Conservation (phyloP, 2,329 filamentous ascomycete genomes). For the Nigrospora oryzae region DNA sequence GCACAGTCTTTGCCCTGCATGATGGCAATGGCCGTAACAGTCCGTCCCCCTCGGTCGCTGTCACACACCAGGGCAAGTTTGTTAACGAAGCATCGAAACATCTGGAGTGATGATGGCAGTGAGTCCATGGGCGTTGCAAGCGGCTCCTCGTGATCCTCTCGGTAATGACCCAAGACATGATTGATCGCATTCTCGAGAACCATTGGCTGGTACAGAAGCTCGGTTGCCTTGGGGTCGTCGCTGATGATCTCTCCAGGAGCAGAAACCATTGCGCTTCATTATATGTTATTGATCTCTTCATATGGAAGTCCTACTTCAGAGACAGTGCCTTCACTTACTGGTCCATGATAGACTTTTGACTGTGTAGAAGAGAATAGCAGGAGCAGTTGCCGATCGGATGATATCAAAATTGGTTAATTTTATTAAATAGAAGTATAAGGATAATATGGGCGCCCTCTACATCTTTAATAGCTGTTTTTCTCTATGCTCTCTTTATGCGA, state of each 20-base stretch:
- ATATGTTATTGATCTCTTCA: too few species aligned
- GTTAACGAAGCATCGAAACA: slow-evolving; percentile 2
- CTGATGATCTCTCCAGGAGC: background rate
- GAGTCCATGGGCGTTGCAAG: background rate
- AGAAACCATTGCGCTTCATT: too few species aligned
- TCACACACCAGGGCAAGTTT: slow-evolving; percentile 5
- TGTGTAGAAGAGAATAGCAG: too few species aligned
- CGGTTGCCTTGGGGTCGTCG: background rate
- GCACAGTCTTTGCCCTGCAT: background rate
- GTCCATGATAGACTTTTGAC: too few species aligned
- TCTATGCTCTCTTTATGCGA: too few species aligned
- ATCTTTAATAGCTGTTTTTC: too few species aligned
- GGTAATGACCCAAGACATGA: background rate
- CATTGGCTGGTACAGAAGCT: slow-evolving; percentile 3
- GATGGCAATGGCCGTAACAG: slow-evolving; percentile 2
- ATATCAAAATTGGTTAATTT: too few species aligned
- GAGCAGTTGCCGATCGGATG: too few species aligned
- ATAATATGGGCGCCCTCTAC: too few species aligned
- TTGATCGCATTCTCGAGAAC: slow-evolving; percentile 3
- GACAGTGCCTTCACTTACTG: too few species aligned
- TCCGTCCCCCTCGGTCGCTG: background rate
- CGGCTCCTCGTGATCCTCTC: background rate
- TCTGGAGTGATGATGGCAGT: background rate
- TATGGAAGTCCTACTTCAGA: too few species aligned
- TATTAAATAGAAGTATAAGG: too few species aligned